Percentiles rank a stretch among this genome's conserved stretches.
These are phyloP conservation scores for Auxenochlorella pyrenoidosa DNA, from an alignment of 139 green algal species.

Conservation along the genomic window DNA sequence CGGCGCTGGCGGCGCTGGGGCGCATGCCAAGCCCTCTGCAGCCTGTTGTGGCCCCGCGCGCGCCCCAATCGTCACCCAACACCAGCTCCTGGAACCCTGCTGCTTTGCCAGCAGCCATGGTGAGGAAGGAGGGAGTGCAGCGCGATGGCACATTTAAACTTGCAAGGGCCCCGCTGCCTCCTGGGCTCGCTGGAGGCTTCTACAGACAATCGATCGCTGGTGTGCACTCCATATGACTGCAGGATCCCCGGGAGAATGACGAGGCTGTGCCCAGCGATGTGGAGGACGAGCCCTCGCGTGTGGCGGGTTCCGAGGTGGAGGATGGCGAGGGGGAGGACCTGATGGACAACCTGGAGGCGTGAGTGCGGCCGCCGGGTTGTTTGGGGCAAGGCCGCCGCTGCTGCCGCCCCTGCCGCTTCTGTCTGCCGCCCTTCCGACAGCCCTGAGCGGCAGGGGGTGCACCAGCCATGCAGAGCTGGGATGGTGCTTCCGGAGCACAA, in stretches of 20 bases:
- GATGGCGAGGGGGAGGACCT: conserved; percentile 91
- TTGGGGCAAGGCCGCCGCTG: not conserved
- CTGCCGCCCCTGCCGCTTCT: not conserved
- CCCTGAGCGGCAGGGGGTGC: no score
- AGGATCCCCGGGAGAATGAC: conserved; percentile 29
- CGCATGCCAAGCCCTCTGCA: no score
- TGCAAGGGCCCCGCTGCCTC: not conserved
- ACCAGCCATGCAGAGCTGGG: no score
- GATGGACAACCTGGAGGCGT: conserved; percentile 86
- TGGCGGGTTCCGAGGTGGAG: conserved; percentile 63
- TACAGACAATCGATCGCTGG: not conserved
- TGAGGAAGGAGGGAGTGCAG: not conserved
- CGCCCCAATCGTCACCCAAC: no score
- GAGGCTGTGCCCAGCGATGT: conserved; percentile 32
- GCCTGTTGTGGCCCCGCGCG: no score
- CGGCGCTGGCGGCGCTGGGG: not conserved
- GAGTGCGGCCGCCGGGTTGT: conserved; percentile 1
- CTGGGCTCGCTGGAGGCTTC: not conserved
- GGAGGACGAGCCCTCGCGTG: conserved; percentile 41
- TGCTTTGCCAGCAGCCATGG: not conserved
- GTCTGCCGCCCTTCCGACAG: not conserved
- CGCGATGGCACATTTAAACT: not conserved
- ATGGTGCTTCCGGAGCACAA: no score
- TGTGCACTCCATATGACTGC: not conserved
- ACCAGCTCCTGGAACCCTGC: not conserved